Percentiles rank a stretch among this genome's conserved stretches.
Conservation (phyloP, 106 monocot species). For the Chionographis japonica region DNA sequence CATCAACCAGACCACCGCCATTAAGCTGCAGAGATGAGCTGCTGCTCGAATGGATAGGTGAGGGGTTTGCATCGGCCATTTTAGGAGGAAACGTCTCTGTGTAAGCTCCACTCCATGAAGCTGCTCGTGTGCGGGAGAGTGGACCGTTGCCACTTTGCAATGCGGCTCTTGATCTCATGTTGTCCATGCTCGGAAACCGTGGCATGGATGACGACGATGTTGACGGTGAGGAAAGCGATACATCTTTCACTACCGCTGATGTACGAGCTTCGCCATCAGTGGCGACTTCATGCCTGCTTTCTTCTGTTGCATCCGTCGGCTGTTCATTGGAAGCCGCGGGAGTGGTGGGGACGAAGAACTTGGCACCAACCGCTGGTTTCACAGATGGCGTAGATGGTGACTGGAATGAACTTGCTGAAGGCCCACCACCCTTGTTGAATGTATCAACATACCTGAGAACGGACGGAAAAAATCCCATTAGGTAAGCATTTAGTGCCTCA, state of each 20-base stretch:
- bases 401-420: conserved; percentile 36
- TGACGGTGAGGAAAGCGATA: conserved; percentile 24
- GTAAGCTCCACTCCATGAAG: conserved; percentile 63
- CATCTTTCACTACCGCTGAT: conserved; percentile 12
- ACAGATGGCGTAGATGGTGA: conserved; percentile 52
- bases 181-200: conserved; percentile 79
- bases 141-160: conserved; percentile 18
- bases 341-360: conserved; percentile 68
- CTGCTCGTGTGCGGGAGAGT: conserved; percentile 33
- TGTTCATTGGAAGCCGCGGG: conserved; percentile 29
- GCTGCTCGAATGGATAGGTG: conserved; percentile 2
- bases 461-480: background rate
- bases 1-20: conserved; percentile 35
- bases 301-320: conserved; percentile 15
- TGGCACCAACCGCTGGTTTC: conserved; percentile 54
- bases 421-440: conserved; percentile 67
- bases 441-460: conserved; percentile 88
- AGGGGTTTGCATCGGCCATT: background rate
- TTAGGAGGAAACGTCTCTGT: conserved; percentile 16
- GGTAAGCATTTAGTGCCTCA: background rate
- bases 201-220: conserved; percentile 35
- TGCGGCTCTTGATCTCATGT: conserved; percentile 9
- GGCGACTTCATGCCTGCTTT: conserved; percentile 14
- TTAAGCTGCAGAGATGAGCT: conserved; percentile 14
- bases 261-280: conserved; percentile 22